A percentile compares a stretch with the other conserved stretches of the same genome.
These are phyloP conservation scores for Taiwanofungus camphoratus DNA, from an alignment of 1,284 basidiomycete genomes.

Conservation along the genomic window DNA sequence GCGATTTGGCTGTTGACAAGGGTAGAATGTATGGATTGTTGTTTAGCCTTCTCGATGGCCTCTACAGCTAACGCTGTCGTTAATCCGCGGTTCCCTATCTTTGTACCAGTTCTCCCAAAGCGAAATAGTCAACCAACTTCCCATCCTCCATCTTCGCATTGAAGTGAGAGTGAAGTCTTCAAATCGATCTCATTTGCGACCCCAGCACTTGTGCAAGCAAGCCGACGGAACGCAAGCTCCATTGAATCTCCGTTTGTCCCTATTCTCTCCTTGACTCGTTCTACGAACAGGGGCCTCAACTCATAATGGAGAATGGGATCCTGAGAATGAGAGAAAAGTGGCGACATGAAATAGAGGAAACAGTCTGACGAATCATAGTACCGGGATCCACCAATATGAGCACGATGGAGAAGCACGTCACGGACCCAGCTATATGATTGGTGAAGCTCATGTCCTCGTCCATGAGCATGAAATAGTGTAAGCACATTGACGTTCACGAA, in stretches of 20 bases:
- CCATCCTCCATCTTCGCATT: constrained; percentile 46
- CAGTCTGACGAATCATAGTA: constrained; percentile 49
- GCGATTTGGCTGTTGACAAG: too few species aligned
- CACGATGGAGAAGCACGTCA: constrained; percentile 42
- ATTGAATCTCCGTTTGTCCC: constrained; percentile 42
- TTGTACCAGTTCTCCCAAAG: constrained; percentile 44
- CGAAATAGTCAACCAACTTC: constrained; percentile 41
- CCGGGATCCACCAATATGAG: constrained; percentile 43
- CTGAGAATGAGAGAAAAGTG: constrained; percentile 33
- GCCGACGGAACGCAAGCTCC: constrained; percentile 40
- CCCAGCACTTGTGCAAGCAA: constrained; percentile 36
- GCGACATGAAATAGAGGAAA: constrained; percentile 49
- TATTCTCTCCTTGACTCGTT: constrained; percentile 42
- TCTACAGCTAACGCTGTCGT: constrained; percentile 1
- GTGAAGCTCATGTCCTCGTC: constrained; percentile 38
- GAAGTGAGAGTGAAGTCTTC: constrained; percentile 35
- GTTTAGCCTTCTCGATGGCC: too few species aligned
- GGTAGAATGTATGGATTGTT: too few species aligned
- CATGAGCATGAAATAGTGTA: constrained; percentile 40
- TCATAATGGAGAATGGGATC: constrained; percentile 27
- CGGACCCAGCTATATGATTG: constrained; percentile 42
- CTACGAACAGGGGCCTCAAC: constrained; percentile 34
- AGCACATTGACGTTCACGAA: constrained; percentile 45
- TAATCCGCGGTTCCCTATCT: constrained; percentile 11
- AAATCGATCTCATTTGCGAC: constrained; percentile 37